Conservation (phyloP, 345 rosid genomes). For the Eutrema heterophyllum region DNA sequence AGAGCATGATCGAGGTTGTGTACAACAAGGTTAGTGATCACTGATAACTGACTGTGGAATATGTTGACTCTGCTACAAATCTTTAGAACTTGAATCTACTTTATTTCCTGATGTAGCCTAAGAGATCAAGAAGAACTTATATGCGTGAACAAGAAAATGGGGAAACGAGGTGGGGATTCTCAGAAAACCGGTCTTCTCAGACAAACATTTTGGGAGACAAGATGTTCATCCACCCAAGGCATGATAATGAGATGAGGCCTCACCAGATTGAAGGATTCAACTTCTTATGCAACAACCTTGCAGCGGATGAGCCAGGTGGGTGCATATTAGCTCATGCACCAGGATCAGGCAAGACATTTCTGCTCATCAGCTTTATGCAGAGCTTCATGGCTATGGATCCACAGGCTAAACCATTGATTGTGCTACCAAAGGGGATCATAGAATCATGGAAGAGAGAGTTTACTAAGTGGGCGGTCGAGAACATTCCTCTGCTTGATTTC, state of each 20-base stretch:
- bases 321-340: constrained; percentile 97
- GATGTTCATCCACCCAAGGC: constrained; percentile 81
- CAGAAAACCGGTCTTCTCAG: constrained; percentile 33
- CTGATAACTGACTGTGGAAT: background rate
- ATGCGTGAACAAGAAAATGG: constrained; percentile 34
- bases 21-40: constrained; percentile 57
- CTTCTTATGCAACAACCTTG: constrained; percentile 69
- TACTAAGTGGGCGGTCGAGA: constrained; percentile 71
- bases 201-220: constrained; percentile 45
- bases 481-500: constrained; percentile 61
- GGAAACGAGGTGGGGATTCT: constrained; percentile 37
- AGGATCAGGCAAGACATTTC: constrained; percentile 94
- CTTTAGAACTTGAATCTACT: background rate
- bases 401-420: constrained; percentile 68
- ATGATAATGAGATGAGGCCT: constrained; percentile 74
- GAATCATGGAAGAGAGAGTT: constrained; percentile 90
- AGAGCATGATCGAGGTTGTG: constrained; percentile 72
- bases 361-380: constrained; percentile 84
- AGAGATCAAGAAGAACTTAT: constrained; percentile 52
- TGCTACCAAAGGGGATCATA: constrained; percentile 84
- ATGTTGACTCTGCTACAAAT: background rate
- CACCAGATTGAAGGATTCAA: constrained; percentile 87
- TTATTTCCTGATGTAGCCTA: constrained; percentile 40
- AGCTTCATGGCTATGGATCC: constrained; percentile 85
- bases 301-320: constrained; percentile 72